Evolutionary conservation across 768 basidiomycete genomes (phyloP).

Genomic region (Hebeloma cylindrosporum): DNA sequence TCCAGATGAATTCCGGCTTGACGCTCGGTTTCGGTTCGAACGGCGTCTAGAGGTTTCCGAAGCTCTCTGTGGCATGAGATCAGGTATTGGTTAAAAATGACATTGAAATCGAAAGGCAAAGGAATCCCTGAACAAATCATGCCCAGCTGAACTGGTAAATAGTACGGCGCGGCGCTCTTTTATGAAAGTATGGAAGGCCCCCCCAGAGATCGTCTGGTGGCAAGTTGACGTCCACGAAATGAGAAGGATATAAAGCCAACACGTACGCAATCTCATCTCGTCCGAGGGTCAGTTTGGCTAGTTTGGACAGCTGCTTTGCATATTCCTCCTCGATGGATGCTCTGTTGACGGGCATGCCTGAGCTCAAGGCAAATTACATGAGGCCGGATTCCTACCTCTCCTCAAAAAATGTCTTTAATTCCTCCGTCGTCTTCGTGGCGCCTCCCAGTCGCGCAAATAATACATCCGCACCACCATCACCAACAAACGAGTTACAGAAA

Average conservation of each 20-base stretch:
- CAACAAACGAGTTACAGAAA: conserved; percentile 91
- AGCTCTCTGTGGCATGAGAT: conserved; percentile 60
- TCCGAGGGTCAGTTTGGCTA: conserved; percentile 76
- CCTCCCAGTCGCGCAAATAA: conserved; percentile 88
- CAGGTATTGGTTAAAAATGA: conserved; percentile 7
- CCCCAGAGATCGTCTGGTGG: neutral
- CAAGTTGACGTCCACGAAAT: neutral
- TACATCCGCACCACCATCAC: conserved; percentile 88
- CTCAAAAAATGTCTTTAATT: conserved; percentile 86
- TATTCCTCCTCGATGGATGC: conserved; percentile 94
- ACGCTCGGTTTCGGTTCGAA: conserved; percentile 81
- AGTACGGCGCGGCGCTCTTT: too few species aligned
- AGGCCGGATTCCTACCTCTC: conserved; percentile 65
- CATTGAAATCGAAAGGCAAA: neutral
- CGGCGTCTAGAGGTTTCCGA: conserved; percentile 74
- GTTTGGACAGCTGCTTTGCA: conserved; percentile 76
- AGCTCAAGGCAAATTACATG: too few species aligned
- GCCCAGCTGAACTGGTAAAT: too few species aligned
- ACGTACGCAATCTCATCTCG: conserved; percentile 93
- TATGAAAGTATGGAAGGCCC: too few species aligned
- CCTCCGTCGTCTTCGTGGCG: conserved; percentile 83
- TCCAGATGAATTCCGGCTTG: conserved; percentile 72
- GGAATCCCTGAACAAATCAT: neutral
- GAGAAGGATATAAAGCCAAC: neutral
- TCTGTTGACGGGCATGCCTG: conserved; percentile 40